These are phyloP conservation scores for Fusarium sambucinum DNA, from an alignment of 2,329 filamentous ascomycete species.

Conservation along the genomic window DNA sequence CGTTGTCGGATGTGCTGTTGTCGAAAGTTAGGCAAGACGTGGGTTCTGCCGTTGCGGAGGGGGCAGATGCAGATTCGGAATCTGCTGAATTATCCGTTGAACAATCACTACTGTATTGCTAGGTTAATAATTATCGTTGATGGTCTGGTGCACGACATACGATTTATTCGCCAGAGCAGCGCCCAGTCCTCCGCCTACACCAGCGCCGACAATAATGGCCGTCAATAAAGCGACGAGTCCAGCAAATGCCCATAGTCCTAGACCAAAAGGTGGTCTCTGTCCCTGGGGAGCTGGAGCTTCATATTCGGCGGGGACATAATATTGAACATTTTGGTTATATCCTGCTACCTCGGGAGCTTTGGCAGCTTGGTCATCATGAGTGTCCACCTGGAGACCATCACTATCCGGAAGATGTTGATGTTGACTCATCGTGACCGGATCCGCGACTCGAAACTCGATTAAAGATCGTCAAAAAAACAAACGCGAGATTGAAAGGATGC, in stretches of 20 bases:
- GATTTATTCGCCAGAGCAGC: constrained; percentile 34
- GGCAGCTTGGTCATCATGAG: constrained; percentile 18
- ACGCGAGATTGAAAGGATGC: not conserved
- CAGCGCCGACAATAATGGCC: constrained; percentile 34
- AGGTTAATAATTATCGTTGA: not conserved
- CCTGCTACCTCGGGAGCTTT: constrained; percentile 31
- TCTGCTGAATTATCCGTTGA: not conserved
- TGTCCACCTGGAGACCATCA: constrained; percentile 37
- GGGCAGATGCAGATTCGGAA: constrained; percentile 1
- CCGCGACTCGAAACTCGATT: not conserved
- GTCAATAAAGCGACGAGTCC: constrained; percentile 30
- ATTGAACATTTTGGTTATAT: constrained; percentile 8
- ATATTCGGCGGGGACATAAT: constrained; percentile 25
- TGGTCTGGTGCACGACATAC: not conserved
- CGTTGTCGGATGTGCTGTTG: constrained; percentile 23
- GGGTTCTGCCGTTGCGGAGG: constrained; percentile 15
- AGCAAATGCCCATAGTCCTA: constrained; percentile 35
- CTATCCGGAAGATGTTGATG: constrained; percentile 19
- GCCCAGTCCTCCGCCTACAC: constrained; percentile 35
- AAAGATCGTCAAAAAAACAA: not conserved
- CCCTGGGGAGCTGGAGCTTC: constrained; percentile 5
- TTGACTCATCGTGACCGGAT: constrained; percentile 25
- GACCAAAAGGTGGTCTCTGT: constrained; percentile 28
- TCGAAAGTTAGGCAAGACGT: constrained; percentile 20
- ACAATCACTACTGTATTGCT: constrained; percentile 6